Conservation (phyloP, 169 alveolate genomes). For the Cryptosporidium xiaoi region DNA sequence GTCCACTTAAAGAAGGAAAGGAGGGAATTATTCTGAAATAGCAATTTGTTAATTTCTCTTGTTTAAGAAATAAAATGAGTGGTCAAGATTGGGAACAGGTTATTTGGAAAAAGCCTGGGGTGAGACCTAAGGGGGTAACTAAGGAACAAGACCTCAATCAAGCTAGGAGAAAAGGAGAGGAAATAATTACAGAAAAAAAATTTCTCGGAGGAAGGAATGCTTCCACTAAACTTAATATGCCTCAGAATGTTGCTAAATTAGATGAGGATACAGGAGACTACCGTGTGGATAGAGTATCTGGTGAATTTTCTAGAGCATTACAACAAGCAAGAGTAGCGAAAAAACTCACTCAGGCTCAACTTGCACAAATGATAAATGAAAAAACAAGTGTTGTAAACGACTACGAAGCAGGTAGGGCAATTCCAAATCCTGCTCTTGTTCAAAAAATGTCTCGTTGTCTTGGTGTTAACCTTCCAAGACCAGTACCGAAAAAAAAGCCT, state of each 20-base stretch:
- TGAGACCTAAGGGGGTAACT: conserved; percentile 59
- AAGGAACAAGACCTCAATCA: conserved; percentile 65
- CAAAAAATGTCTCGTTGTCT: conserved; percentile 80
- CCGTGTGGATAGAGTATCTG: conserved; percentile 65
- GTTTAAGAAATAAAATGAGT: conserved; percentile 4
- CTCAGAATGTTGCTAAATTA: conserved; percentile 51
- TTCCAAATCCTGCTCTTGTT: conserved; percentile 80
- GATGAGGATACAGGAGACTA: conserved; percentile 73
- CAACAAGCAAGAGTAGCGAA: conserved; percentile 82
- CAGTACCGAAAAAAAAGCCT: conserved; percentile 77
- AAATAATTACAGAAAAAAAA: conserved; percentile 62
- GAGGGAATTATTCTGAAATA: too few species aligned
- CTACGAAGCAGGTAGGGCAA: conserved; percentile 81
- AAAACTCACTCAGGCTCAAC: conserved; percentile 82
- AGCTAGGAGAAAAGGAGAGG: conserved; percentile 71
- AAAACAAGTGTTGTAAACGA: conserved; percentile 81
- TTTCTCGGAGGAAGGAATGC: conserved; percentile 62
- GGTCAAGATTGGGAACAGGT: conserved; percentile 65
- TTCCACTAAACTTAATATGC: conserved; percentile 41
- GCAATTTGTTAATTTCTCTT: background rate
- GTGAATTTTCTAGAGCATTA: conserved; percentile 72
- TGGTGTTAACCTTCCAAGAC: conserved; percentile 80
- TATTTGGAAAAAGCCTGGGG: conserved; percentile 63
- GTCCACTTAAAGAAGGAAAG: too few species aligned
- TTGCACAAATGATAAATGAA: conserved; percentile 85